Percentiles rank a stretch among this genome's conserved stretches.
Evolutionary conservation across 1,139 yeast species (phyloP).

Genomic region (Hansenula sp.): DNA sequence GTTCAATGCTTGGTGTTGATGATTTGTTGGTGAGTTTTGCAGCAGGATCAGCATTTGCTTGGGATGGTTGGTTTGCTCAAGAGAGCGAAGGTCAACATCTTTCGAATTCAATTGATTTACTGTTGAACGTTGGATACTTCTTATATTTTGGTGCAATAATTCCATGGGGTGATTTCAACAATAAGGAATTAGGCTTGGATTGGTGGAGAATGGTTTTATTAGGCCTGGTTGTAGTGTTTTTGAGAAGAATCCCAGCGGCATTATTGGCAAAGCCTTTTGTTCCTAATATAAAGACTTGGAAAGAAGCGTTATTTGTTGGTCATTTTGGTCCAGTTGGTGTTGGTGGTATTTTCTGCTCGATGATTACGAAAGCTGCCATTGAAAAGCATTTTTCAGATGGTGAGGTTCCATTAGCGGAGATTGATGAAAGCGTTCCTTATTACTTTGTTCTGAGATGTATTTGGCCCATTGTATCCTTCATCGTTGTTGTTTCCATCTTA

Average conservation of each 20-base stretch:
- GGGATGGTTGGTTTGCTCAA: conserved; percentile 31
- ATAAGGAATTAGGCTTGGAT: conserved; percentile 21
- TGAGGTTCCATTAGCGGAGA: conserved; percentile 1
- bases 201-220: conserved; percentile 30
- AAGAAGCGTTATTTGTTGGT: conserved; percentile 38
- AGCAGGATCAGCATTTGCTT: conserved; percentile 24
- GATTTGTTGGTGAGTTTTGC: conserved; percentile 34
- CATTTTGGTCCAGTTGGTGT: conserved; percentile 45
- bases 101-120: conserved; percentile 28
- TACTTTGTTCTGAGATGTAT: conserved; percentile 13
- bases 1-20: conserved; percentile 34
- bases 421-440: conserved; percentile 7
- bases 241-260: conserved; percentile 34
- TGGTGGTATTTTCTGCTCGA: conserved; percentile 32
- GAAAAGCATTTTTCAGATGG: conserved; percentile 10
- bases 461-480: conserved; percentile 27
- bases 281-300: conserved; percentile 32
- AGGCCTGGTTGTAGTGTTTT: conserved; percentile 27
- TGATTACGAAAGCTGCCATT: conserved; percentile 21
- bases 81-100: conserved; percentile 27
- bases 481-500: conserved; percentile 23
- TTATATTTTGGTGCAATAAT: conserved; percentile 33
- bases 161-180: conserved; percentile 29
- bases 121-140: conserved; percentile 31
- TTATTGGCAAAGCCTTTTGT: conserved; percentile 29